phyloP scores from a whole-genome alignment of 768 basidiomycete species.

The Cystobasidiopsis lactophilus region DNA sequence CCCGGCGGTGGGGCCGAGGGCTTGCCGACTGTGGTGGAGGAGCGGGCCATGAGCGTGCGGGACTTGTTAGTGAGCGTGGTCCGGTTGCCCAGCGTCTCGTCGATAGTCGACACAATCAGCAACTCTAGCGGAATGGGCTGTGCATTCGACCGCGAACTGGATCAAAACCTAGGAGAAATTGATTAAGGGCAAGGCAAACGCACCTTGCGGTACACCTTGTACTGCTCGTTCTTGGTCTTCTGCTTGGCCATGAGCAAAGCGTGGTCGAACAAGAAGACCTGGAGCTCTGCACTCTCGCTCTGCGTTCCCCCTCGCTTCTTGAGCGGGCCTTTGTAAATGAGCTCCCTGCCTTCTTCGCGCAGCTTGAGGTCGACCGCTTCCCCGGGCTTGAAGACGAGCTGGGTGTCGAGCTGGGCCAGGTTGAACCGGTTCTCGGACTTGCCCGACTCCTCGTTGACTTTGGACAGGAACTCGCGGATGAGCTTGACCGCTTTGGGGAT shows the following conservation, averaged over 20 bases:
- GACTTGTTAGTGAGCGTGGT: constrained; percentile 19
- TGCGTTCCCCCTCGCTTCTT: constrained; percentile 57
- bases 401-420: constrained; percentile 73
- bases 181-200: constrained; percentile 21
- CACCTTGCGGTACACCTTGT: constrained; percentile 80
- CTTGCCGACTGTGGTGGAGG: constrained; percentile 1
- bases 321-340: constrained; percentile 71
- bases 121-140: constrained; percentile 93
- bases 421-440: constrained; percentile 94
- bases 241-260: constrained; percentile 80
- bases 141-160: background rate
- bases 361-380: constrained; percentile 75
- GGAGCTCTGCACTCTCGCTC: constrained; percentile 63
- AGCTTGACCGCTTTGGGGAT: constrained; percentile 56
- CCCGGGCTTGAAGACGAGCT: constrained; percentile 67
- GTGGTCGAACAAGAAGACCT: constrained; percentile 92
- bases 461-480: constrained; percentile 57
- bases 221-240: constrained; percentile 67
- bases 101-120: constrained; percentile 54
- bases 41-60: constrained; percentile 17
- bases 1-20: constrained; percentile 2
- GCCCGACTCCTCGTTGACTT: constrained; percentile 82
- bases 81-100: constrained; percentile 27
- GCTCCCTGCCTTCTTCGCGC: constrained; percentile 65
- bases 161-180: background rate